Conservation (phyloP, 169 alveolate species). For the Perkinsus chesapeaki region DNA sequence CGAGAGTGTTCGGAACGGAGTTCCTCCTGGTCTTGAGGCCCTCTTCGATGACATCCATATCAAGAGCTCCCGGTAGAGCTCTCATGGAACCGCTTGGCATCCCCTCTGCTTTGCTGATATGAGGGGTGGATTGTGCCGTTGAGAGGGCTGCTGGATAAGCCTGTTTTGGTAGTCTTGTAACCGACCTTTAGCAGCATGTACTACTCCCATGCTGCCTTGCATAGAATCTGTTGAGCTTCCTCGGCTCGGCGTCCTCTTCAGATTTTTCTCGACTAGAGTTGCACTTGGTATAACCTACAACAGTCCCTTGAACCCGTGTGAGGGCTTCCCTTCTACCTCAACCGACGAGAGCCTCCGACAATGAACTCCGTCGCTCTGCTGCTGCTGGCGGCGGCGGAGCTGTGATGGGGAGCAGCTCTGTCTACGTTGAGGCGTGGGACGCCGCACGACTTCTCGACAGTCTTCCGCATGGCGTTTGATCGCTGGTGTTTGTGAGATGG, state of each 20-base stretch:
- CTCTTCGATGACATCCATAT: neutral
- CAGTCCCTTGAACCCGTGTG: neutral
- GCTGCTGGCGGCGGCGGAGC: no score
- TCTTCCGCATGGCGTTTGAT: neutral
- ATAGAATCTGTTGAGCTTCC: neutral
- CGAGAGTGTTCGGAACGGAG: neutral
- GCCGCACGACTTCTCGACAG: neutral
- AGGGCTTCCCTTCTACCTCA: neutral
- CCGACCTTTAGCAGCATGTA: neutral
- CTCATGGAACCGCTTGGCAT: neutral
- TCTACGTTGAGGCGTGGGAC: neutral
- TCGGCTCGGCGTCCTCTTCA: neutral
- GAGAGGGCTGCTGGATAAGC: neutral
- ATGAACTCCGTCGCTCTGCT: neutral
- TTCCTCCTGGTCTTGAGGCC: neutral
- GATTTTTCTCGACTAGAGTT: neutral
- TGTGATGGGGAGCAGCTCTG: conserved; percentile 2
- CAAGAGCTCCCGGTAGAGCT: neutral
- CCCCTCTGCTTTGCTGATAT: neutral
- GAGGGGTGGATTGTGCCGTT: neutral
- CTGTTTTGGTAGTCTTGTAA: neutral
- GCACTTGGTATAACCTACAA: neutral
- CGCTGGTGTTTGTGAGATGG: neutral
- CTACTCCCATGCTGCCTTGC: neutral
- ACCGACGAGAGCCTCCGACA: neutral